phyloP scores from a whole-genome alignment of 305 asterid genomes.

The Solanum aculeatissimum region DNA sequence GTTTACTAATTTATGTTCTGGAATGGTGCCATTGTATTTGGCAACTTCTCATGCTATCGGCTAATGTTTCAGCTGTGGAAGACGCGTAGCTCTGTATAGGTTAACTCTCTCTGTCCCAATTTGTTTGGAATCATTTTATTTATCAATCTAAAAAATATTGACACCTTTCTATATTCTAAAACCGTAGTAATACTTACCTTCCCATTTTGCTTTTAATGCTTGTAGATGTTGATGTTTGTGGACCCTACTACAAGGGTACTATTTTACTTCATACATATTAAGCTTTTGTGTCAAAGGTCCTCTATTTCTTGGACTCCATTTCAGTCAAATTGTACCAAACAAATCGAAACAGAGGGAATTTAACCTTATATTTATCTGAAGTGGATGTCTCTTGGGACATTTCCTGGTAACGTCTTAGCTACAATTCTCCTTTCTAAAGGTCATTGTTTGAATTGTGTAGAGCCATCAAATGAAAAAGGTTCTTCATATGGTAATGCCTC shows the following conservation, averaged over 20 bases:
- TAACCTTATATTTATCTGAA: background rate
- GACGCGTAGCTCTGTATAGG: background rate
- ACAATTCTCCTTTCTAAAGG: background rate
- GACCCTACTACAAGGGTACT: background rate
- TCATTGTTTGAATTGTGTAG: slow-evolving; percentile 25
- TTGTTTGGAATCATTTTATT: background rate
- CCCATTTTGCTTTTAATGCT: background rate
- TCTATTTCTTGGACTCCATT: background rate
- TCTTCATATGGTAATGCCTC: slow-evolving; percentile 18
- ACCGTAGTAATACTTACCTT: background rate
- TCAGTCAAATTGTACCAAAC: background rate
- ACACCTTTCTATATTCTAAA: background rate
- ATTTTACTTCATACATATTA: background rate
- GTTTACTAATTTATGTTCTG: background rate
- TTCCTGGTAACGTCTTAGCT: background rate
- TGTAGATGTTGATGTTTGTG: background rate
- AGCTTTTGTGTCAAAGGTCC: background rate
- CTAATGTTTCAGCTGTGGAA: background rate
- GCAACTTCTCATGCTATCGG: background rate
- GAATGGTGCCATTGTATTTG: background rate
- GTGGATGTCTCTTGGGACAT: background rate
- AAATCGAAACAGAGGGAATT: background rate
- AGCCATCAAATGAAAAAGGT: slow-evolving; percentile 19
- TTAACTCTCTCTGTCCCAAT: background rate
- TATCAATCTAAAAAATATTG: background rate